These are phyloP conservation scores for Lepidium aucheri DNA, from an alignment of 345 rosid genomes.

Conservation along the genomic window DNA sequence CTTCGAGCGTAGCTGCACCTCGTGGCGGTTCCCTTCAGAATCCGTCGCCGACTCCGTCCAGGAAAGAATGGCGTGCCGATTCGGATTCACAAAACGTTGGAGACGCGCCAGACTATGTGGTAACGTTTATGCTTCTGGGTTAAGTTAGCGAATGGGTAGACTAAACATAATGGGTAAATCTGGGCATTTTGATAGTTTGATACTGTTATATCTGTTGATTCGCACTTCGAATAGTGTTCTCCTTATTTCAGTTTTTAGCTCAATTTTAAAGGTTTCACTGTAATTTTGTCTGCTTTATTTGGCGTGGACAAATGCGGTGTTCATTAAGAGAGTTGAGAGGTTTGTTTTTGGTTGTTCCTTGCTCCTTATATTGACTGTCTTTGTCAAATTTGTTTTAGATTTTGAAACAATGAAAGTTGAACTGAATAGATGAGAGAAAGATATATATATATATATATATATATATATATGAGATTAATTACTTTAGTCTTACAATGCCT, in stretches of 20 bases:
- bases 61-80: slow-evolving; percentile 96
- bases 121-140: slow-evolving; percentile 1
- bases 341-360: neutral
- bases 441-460: too few species aligned
- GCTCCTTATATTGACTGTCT: neutral
- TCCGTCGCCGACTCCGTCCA: slow-evolving; percentile 30
- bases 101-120: slow-evolving; percentile 51
- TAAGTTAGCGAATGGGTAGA: neutral
- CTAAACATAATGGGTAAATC: neutral
- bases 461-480: slow-evolving; percentile 70
- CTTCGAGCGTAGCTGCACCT: slow-evolving; percentile 52
- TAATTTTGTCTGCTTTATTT: too few species aligned
- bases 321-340: neutral
- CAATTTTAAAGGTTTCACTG: too few species aligned
- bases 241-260: too few species aligned
- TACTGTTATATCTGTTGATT: neutral
- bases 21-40: slow-evolving; percentile 66
- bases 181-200: neutral
- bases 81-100: slow-evolving; percentile 64
- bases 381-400: slow-evolving; percentile 30
- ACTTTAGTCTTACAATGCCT: neutral
- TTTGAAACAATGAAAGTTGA: slow-evolving; percentile 46
- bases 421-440: slow-evolving; percentile 62
- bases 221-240: neutral
- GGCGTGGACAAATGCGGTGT: neutral